Percentiles rank a stretch among this genome's conserved stretches.
Evolutionary conservation across 2,329 filamentous ascomycete genomes (phyloP).

Genomic region (Neurospora crassa): DNA sequence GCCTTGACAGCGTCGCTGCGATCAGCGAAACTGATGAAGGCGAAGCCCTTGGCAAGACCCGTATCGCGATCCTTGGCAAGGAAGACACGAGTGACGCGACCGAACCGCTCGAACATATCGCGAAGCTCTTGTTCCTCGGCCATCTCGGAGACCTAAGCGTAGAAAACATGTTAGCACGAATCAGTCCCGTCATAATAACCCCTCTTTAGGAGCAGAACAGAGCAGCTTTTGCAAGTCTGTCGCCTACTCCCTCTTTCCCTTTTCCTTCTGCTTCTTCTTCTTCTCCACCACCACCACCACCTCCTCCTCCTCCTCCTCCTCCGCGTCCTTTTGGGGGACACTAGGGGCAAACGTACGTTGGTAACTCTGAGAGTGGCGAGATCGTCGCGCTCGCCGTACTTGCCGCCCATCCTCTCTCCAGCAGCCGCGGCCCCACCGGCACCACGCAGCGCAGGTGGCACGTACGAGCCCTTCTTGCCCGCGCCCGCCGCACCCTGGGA

Average conservation of each 20-base stretch:
- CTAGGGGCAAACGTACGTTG: slow-evolving; percentile 58
- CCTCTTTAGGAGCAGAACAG: neutral
- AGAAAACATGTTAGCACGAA: slow-evolving; percentile 20
- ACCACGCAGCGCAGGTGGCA: slow-evolving; percentile 85
- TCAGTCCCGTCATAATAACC: neutral
- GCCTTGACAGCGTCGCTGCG: slow-evolving; percentile 82
- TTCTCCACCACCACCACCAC: neutral
- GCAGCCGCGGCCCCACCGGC: slow-evolving; percentile 43
- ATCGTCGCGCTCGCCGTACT: slow-evolving; percentile 90
- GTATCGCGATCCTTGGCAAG: slow-evolving; percentile 97
- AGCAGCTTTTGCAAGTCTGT: neutral
- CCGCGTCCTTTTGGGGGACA: neutral
- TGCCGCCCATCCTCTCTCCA: slow-evolving; percentile 77
- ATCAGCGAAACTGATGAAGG: slow-evolving; percentile 96
- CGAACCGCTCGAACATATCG: slow-evolving; percentile 96
- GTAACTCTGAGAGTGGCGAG: slow-evolving; percentile 93
- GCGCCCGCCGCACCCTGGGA: slow-evolving; percentile 49
- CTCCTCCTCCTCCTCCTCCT: neutral
- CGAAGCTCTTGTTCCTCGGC: slow-evolving; percentile 92
- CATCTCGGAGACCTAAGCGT: slow-evolving; percentile 76
- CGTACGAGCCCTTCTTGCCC: slow-evolving; percentile 75
- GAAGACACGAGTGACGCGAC: slow-evolving; percentile 94
- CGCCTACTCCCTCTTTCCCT: neutral
- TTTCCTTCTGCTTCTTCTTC: neutral
- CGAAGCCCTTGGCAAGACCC: slow-evolving; percentile 93